Evolutionary conservation across 306 rosid genomes (phyloP).

Genomic region (Quercus cerris): DNA sequence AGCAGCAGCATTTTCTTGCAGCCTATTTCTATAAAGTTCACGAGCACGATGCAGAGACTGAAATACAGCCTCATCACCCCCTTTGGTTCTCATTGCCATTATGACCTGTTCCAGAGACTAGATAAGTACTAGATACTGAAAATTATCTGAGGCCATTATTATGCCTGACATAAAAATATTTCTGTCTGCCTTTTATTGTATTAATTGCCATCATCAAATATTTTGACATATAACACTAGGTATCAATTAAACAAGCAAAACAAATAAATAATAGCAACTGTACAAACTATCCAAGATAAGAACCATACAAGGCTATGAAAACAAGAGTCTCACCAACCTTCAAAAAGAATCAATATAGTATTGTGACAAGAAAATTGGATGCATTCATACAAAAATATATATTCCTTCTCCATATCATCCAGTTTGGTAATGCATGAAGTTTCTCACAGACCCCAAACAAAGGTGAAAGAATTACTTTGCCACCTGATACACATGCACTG

Average conservation of each 20-base stretch:
- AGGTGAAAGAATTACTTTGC: not conserved
- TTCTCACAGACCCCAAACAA: not conserved
- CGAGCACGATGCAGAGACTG: slow-evolving; percentile 82
- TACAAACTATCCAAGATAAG: not conserved
- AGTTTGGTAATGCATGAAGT: not conserved
- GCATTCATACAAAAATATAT: not conserved
- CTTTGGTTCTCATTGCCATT: slow-evolving; percentile 63
- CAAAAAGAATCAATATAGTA: not conserved
- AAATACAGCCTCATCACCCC: slow-evolving; percentile 89
- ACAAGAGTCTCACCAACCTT: not conserved
- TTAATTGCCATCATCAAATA: not conserved
- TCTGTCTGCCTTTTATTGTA: not conserved
- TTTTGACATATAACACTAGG: not conserved
- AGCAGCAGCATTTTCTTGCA: slow-evolving; percentile 63
- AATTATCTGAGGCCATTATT: not conserved
- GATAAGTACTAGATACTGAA: slow-evolving; percentile 9
- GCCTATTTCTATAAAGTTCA: slow-evolving; percentile 59
- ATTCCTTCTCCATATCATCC: not conserved
- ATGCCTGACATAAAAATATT: not conserved
- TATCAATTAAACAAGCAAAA: not conserved
- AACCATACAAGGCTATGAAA: not conserved
- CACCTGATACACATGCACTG: not conserved
- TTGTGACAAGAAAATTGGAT: not conserved
- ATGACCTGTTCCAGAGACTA: slow-evolving; percentile 56
- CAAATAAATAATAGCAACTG: not conserved